phyloP scores from a whole-genome alignment of 179 eudicot species.

The Amaranthus tricolor region DNA sequence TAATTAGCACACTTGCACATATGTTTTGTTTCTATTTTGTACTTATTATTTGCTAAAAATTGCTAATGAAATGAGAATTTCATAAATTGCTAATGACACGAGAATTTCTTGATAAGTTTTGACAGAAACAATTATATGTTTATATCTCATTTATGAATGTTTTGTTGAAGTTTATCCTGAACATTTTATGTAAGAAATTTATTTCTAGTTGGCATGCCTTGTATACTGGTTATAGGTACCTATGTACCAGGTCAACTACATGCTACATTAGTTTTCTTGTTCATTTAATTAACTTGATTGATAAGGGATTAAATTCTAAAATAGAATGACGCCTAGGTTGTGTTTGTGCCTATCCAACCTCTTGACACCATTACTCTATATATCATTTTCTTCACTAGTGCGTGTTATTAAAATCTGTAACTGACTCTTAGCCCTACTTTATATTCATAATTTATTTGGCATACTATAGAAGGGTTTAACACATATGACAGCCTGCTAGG shows the following conservation, averaged over 20 bases:
- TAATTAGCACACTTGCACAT: not conserved
- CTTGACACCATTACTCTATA: not conserved
- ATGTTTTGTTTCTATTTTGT: not conserved
- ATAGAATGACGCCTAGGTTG: not conserved
- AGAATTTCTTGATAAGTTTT: not conserved
- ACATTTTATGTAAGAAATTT: not conserved
- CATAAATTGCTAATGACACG: not conserved
- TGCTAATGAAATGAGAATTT: not conserved
- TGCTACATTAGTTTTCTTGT: not conserved
- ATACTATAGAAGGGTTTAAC: too few relatives aligned
- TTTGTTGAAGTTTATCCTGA: not conserved
- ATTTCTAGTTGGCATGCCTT: not conserved
- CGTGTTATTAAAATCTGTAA: too few relatives aligned
- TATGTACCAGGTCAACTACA: not conserved
- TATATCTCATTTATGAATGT: not conserved
- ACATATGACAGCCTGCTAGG: too few relatives aligned
- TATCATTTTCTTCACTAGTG: not conserved
- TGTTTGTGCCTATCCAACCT: not conserved
- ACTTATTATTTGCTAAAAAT: not conserved
- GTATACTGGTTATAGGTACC: not conserved
- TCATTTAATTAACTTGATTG: not conserved
- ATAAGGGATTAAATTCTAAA: not conserved
- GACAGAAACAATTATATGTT: not conserved
- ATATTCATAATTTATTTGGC: too few relatives aligned
- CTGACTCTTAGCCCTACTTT: too few relatives aligned